Base-by-base conservation (phyloP, 2,329 filamentous ascomycete species). In the Capronia epimyces region DNA sequence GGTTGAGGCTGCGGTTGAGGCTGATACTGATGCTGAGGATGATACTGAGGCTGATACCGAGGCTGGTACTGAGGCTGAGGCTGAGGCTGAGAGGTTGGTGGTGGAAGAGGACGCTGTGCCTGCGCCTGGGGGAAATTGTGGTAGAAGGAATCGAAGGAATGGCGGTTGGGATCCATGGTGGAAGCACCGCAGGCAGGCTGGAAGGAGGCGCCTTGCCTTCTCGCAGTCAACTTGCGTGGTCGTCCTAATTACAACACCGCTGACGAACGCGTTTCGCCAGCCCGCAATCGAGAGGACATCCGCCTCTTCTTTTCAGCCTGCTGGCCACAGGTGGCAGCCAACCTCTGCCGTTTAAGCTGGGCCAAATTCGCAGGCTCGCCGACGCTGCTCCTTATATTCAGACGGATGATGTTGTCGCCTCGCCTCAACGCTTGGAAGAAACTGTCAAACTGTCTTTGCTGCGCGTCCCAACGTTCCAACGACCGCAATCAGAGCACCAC, bases 141-240 rank as follows among this genome's bases (percentile, higher is more conserved):
- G 34, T 48, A 51, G 37, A 25, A 25, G 41, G 32, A 15, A 43
- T 49, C 41, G 36, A 50, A 46, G 21, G 42, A 43, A 39, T 46
- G 39, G 46, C 55, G 50, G 25, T 57, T 52, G 22, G 31, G 52
- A 48, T 52, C 49, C 51, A 53, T 53, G 50, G 21, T 46, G 46
- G 42, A 32, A 24, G n/a, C 32, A 31, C 15, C 20, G n/a, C 22
- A 41, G 16, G 12, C 15, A 21, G n/a, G 15, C 4, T 20, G 20
- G 18, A 27, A 5, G 16, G 4, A 15, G 6, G 13, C 4, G 9
- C 13, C 9, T 15, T 39, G 4, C 5, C 5, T 21, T 21, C 36
- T 32, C 29, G 29, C 29, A n/a, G 29, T 32, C 29, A n/a, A 6
- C 29, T 32, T n/a, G n/a, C n/a, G n/a, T n/a, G n/a, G n/a, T n/a